Base-by-base conservation (phyloP, 345 rosid genomes). In the Heritiera littoralis region DNA sequence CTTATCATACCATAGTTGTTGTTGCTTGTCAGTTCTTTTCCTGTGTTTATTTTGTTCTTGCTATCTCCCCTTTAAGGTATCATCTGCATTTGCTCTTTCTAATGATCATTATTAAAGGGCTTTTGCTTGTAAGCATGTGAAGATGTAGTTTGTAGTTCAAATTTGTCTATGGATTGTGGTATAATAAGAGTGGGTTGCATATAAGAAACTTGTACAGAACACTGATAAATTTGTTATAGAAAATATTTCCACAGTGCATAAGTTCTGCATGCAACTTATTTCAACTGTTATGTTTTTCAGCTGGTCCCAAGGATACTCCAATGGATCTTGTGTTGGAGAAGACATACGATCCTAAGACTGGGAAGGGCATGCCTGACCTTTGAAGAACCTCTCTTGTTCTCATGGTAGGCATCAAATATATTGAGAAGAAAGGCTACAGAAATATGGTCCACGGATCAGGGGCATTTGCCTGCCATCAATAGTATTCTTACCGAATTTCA, bases 301-400 rank as follows among this genome's bases (percentile, higher is more conserved):
- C 95, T 87, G 98, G 98, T 41, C 91, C 92, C 38, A 96, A 89
- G 87, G 99, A 96, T 79, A 94, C 98, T 70, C 94, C 93, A 15
- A 82, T 92, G 92, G 94, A 90, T 38, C 82, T 83, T 46, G 98
- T 94, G 46, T 75, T 86, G 90, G 97, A 89, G 88, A 91, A 81
- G 87, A 94, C 98, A 9, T 94, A 92, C 18, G 98, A 96, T 79
- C 85, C 92, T 12, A 92, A 90, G 84, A 86, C 90, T 1, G 99
- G 99, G 81, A 89, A 86, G 85, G 99, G 99, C 82, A 91, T 92
- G 98, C 99, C 99, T 74, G 95, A 91, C 52, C 95, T 96, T 81
- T 93, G 78, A 90, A 80, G 60, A 79, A 52, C 58, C 35, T 68
- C 8, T 20, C 74, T 79, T n/a, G 35, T 6, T 73, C 74, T 76